These are phyloP conservation scores for Paecilomyces variotii DNA, from an alignment of 2,329 filamentous ascomycete genomes.

Conservation along the genomic window DNA sequence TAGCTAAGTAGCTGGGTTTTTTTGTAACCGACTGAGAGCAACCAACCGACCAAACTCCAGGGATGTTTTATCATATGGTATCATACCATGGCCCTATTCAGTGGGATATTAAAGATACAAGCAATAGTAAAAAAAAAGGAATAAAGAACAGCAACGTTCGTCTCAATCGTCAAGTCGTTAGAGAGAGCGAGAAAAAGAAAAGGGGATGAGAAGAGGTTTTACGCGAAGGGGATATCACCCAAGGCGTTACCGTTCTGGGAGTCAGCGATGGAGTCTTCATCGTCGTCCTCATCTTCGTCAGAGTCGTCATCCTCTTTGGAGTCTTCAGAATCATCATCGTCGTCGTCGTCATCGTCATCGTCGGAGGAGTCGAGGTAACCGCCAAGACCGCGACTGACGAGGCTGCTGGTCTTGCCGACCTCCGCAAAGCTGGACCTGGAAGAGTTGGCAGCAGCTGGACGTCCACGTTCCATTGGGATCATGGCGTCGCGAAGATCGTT, in stretches of 20 bases:
- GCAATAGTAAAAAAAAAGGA: neutral
- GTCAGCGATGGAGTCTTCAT: slow-evolving; percentile 4
- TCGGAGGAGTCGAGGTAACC: slow-evolving; percentile 17
- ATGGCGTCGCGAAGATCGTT: slow-evolving; percentile 20
- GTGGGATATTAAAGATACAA: neutral
- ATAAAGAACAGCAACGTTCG: neutral
- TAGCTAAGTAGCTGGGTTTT: too few species aligned
- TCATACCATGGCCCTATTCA: neutral
- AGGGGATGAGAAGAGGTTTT: neutral
- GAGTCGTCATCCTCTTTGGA: neutral
- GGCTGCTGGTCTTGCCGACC: slow-evolving; percentile 30
- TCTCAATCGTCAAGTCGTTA: neutral
- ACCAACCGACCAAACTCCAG: too few species aligned
- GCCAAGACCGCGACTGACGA: slow-evolving; percentile 30
- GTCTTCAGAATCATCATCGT: slow-evolving; percentile 7
- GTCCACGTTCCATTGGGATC: slow-evolving; percentile 19
- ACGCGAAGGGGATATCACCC: neutral
- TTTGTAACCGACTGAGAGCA: too few species aligned
- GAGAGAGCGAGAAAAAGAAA: neutral
- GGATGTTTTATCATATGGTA: neutral
- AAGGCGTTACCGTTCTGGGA: neutral
- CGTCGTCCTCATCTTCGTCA: slow-evolving; percentile 4
- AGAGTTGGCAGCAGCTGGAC: slow-evolving; percentile 13
- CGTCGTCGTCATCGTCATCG: neutral
- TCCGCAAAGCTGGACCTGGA: slow-evolving; percentile 18